Evolutionary conservation across 1,284 basidiomycete genomes (phyloP).

Genomic region (Moesziomyces sp.): DNA sequence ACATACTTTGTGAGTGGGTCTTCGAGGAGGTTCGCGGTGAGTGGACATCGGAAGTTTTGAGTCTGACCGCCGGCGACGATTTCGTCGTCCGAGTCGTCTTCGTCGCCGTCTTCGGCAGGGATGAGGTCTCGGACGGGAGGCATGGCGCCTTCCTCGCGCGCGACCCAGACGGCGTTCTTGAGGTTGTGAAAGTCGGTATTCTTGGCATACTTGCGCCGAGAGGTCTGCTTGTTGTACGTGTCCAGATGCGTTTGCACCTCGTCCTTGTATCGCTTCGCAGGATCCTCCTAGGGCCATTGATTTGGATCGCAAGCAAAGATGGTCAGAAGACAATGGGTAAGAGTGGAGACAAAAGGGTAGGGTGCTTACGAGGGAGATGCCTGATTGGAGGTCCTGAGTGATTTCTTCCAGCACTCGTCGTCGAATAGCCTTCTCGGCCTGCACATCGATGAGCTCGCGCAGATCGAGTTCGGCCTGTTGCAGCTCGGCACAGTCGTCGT

Average conservation of each 20-base stretch:
- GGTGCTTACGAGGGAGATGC: slow-evolving; percentile 22
- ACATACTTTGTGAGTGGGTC: slow-evolving; percentile 57
- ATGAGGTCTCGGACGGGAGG: slow-evolving; percentile 55
- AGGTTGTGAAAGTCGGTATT: slow-evolving; percentile 52
- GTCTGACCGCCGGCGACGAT: slow-evolving; percentile 48
- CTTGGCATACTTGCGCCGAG: slow-evolving; percentile 51
- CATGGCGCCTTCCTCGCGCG: slow-evolving; percentile 52
- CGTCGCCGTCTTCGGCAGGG: slow-evolving; percentile 32
- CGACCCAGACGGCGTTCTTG: slow-evolving; percentile 50
- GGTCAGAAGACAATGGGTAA: not conserved
- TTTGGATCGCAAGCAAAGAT: not conserved
- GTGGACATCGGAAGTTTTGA: slow-evolving; percentile 57
- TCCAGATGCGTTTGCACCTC: slow-evolving; percentile 17
- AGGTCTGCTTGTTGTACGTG: slow-evolving; percentile 42
- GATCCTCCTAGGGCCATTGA: slow-evolving; percentile 1
- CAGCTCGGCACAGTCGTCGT: slow-evolving; percentile 29
- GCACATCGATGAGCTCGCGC: slow-evolving; percentile 53
- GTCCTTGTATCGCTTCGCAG: slow-evolving; percentile 29
- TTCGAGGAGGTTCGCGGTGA: slow-evolving; percentile 49
- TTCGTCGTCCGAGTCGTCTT: slow-evolving; percentile 52
- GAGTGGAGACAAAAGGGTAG: not conserved
- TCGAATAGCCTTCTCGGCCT: slow-evolving; percentile 43
- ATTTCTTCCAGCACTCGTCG: slow-evolving; percentile 37
- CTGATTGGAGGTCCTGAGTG: slow-evolving; percentile 25
- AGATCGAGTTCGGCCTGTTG: slow-evolving; percentile 36